Conservation (phyloP, 257 asterid species). For the Lavandula angustifolia region DNA sequence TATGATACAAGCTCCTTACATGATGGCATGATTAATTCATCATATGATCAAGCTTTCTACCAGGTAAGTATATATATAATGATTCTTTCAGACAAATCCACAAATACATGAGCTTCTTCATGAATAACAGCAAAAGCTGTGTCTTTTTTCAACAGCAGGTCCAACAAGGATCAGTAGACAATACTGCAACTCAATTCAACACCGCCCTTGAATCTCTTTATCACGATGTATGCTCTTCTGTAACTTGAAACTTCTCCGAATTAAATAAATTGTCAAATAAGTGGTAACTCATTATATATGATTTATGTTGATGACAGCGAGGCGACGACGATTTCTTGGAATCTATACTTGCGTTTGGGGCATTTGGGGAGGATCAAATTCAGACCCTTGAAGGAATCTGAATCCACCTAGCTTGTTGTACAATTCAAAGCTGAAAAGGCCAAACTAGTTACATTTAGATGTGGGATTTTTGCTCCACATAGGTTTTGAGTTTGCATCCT, state of each 20-base stretch:
- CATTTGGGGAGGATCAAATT: constrained; percentile 30
- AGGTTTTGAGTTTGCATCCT: neutral
- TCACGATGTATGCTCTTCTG: constrained; percentile 16
- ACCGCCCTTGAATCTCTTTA: neutral
- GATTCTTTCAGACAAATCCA: neutral
- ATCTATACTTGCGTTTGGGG: constrained; percentile 37
- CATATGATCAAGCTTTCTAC: constrained; percentile 21
- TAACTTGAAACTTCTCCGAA: no score
- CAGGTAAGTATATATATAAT: constrained; percentile 33
- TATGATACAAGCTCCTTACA: neutral
- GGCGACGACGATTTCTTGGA: constrained; percentile 34
- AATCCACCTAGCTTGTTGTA: neutral
- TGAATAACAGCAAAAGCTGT: neutral
- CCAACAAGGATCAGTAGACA: neutral
- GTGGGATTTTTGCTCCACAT: no score
- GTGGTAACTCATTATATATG: no score
- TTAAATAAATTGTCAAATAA: no score
- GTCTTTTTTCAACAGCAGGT: neutral
- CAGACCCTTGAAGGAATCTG: constrained; percentile 30
- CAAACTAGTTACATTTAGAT: no score
- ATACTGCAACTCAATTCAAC: constrained; percentile 18
- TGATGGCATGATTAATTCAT: constrained; percentile 20
- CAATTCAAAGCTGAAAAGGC: no score
- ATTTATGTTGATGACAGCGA: constrained; percentile 12
- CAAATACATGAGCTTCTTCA: neutral